Evolutionary conservation across 2,329 filamentous ascomycete species (phyloP).

Genomic region (Capronia americana): DNA sequence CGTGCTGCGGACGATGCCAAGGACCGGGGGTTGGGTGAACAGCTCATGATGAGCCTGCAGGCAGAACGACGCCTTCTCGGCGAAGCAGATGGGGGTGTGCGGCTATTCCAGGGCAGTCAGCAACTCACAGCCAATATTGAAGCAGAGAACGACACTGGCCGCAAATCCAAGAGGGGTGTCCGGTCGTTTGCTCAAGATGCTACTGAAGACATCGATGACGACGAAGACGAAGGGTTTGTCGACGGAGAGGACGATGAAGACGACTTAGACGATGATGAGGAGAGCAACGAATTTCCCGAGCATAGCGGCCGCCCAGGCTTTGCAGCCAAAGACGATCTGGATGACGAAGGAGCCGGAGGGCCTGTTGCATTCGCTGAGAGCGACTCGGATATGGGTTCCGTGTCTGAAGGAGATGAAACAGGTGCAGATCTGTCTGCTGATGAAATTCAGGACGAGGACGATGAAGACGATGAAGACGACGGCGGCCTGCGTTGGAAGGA

Average conservation of each 20-base stretch:
- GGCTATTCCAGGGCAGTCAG: slow-evolving; percentile 79
- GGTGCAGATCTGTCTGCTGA: slow-evolving; percentile 59
- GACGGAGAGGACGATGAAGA: slow-evolving; percentile 64
- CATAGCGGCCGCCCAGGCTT: slow-evolving; percentile 53
- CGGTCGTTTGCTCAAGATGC: slow-evolving; percentile 59
- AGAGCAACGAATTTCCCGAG: slow-evolving; percentile 49
- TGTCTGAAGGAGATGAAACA: slow-evolving; percentile 70
- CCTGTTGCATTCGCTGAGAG: slow-evolving; percentile 93
- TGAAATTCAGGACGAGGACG: slow-evolving; percentile 53
- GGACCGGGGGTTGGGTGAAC: slow-evolving; percentile 90
- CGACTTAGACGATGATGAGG: slow-evolving; percentile 51
- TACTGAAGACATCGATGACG: slow-evolving; percentile 61
- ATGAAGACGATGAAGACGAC: slow-evolving; percentile 65
- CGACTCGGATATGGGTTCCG: slow-evolving; percentile 91
- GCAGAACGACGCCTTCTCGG: slow-evolving; percentile 81
- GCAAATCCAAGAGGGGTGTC: slow-evolving; percentile 60
- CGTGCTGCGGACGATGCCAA: slow-evolving; percentile 65
- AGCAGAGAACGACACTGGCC: slow-evolving; percentile 63
- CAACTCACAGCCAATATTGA: slow-evolving; percentile 59
- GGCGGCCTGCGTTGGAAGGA: slow-evolving; percentile 84
- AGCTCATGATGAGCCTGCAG: slow-evolving; percentile 90
- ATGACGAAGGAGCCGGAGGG: slow-evolving; percentile 63
- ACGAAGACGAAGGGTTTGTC: slow-evolving; percentile 61
- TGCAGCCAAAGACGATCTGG: slow-evolving; percentile 56
- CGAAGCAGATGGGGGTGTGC: slow-evolving; percentile 79